phyloP scores from a whole-genome alignment of 2,329 filamentous ascomycete species.

The Lachnellula occidentalis region DNA sequence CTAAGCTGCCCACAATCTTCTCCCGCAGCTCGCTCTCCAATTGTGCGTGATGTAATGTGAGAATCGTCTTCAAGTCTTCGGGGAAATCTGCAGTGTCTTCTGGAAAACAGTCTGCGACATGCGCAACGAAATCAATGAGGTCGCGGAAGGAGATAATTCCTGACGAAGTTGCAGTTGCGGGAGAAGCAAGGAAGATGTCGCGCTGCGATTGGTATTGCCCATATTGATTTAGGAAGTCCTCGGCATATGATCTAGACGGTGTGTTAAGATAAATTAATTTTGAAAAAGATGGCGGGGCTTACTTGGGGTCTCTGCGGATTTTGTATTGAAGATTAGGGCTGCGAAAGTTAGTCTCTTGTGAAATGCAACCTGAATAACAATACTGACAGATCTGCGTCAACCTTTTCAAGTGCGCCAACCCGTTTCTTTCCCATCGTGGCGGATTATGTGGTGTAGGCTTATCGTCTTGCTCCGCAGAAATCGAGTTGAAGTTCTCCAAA shows the following conservation, averaged over 20 bases:
- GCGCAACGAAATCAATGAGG: constrained; percentile 86
- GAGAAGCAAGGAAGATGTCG: constrained; percentile 84
- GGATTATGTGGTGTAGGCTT: constrained; percentile 5
- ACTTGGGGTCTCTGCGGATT: constrained; percentile 79
- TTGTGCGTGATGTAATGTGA: constrained; percentile 75
- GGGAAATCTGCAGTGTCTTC: constrained; percentile 72
- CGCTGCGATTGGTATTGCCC: constrained; percentile 86
- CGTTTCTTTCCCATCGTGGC: constrained; percentile 74
- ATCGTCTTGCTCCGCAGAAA: constrained; percentile 7
- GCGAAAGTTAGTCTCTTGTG: constrained; percentile 22
- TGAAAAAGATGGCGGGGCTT: constrained; percentile 29
- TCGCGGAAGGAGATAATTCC: constrained; percentile 83
- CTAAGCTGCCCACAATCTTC: constrained; percentile 88
- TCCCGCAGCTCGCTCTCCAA: constrained; percentile 83
- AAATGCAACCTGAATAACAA: constrained; percentile 10
- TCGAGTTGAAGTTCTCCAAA: constrained; percentile 16
- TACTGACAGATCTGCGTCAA: constrained; percentile 77
- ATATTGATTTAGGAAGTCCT: constrained; percentile 85
- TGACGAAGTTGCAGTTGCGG: constrained; percentile 68
- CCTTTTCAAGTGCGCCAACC: constrained; percentile 87
- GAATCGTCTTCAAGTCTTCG: constrained; percentile 72
- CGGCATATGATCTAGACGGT: constrained; percentile 66
- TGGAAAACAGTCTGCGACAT: constrained; percentile 91
- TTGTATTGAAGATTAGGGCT: constrained; percentile 87
- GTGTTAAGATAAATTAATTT: constrained; percentile 4